phyloP scores from a whole-genome alignment of 352 stramenopile species.

The Pythium rhizo-oryzae region DNA sequence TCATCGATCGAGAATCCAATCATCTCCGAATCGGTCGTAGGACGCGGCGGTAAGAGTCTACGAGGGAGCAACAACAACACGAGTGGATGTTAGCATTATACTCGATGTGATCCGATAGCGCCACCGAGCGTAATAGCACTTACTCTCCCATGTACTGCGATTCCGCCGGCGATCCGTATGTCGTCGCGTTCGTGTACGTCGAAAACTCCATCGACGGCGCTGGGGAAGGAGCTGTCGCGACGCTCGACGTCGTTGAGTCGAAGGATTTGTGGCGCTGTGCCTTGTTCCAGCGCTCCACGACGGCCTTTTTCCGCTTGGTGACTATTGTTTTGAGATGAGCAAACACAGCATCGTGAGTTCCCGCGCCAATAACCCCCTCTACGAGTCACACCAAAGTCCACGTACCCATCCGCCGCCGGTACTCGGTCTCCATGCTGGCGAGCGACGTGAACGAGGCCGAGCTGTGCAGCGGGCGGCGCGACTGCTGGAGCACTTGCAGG shows the following conservation, averaged over 20 bases:
- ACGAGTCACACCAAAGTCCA: slow-evolving; percentile 3
- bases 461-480: slow-evolving; percentile 50
- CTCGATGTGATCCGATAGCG: background rate
- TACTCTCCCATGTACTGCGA: slow-evolving; percentile 59
- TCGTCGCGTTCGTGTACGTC: slow-evolving; percentile 26
- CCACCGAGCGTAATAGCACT: slow-evolving; percentile 30
- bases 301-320: slow-evolving; percentile 69
- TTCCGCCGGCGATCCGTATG: slow-evolving; percentile 42
- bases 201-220: slow-evolving; percentile 47
- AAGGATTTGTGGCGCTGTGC: slow-evolving; percentile 64
- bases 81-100: background rate
- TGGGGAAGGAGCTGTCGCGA: slow-evolving; percentile 33
- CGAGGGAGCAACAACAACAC: background rate
- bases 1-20: slow-evolving; percentile 73
- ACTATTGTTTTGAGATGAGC: slow-evolving; percentile 27
- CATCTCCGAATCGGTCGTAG: slow-evolving; percentile 55
- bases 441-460: slow-evolving; percentile 77
- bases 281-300: slow-evolving; percentile 64
- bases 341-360: background rate
- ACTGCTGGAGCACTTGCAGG: slow-evolving; percentile 27
- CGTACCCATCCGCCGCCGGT: slow-evolving; percentile 51
- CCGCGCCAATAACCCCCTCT: too few relatives aligned
- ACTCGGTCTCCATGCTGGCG: slow-evolving; percentile 73
- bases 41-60: slow-evolving; percentile 21
- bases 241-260: slow-evolving; percentile 55